Conservation (phyloP, 352 stramenopile genomes). For the Peronospora belbahrii region DNA sequence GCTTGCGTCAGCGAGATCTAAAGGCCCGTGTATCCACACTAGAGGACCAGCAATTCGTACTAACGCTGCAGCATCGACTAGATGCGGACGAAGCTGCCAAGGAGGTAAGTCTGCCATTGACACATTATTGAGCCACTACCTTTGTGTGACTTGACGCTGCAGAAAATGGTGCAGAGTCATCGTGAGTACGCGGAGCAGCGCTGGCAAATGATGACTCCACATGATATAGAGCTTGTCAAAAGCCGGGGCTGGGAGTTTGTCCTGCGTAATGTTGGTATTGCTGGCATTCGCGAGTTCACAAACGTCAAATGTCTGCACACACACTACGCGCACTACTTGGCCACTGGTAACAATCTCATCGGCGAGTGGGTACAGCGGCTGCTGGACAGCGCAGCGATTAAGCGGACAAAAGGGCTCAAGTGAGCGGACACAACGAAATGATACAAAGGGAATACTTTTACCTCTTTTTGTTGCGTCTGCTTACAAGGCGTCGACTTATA, state of each 20-base stretch:
- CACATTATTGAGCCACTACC: neutral
- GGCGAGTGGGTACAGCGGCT: constrained; percentile 61
- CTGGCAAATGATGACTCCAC: constrained; percentile 39
- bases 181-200: constrained; percentile 38
- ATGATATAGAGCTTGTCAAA: constrained; percentile 35
- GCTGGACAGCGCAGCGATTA: constrained; percentile 17
- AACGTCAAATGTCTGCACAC: constrained; percentile 70
- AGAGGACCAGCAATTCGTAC: constrained; percentile 43
- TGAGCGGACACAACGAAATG: constrained; percentile 4
- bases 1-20: constrained; percentile 36
- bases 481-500: constrained; percentile 2
- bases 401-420: constrained; percentile 15
- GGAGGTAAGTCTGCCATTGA: constrained; percentile 18
- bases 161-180: constrained; percentile 44
- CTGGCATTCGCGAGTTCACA: constrained; percentile 44
- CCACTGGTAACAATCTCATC: constrained; percentile 44
- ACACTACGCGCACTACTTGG: constrained; percentile 63
- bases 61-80: constrained; percentile 35
- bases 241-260: constrained; percentile 31
- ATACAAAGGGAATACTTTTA: constrained; percentile 6
- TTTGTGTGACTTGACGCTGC: constrained; percentile 1
- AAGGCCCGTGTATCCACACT: constrained; percentile 46
- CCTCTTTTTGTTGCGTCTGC: constrained; percentile 17
- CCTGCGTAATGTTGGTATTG: constrained; percentile 48
- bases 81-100: constrained; percentile 23